Evolutionary conservation across 192 early-diverging fungal genomes (phyloP), one percentile per base, ranked within the genome.

Genomic region (Gigaspora rosea): DNA sequence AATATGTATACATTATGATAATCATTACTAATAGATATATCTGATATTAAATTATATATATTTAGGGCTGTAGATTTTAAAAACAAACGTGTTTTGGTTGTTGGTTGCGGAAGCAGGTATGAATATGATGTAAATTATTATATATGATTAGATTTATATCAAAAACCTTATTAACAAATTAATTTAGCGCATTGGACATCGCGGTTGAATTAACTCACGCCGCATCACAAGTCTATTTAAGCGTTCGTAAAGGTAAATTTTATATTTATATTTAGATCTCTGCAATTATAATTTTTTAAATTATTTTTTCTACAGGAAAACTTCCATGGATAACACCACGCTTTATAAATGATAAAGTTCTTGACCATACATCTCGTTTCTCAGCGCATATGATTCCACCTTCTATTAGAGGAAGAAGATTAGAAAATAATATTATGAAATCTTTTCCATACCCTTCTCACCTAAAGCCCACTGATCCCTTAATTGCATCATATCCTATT

Each of bases 181-280:
- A 52, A 13, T 13, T 52, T 52, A 87, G 86, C 61, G 88, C 83
- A 3, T 82, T 86, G 5, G 89, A 91, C 62, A 78, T 91, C 35
- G 81, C 86, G n/a, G 85, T 86, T 7, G 89, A 91, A 66, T 74
- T 91, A 15, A 87, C 87, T 0, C 63, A 82, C 57, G 80, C 86
- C 69, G 85, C 88, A 22, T 85, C 84, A 8, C 78, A 85, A 62
- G 87, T 91, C 15, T 82, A 87, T 22, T 70, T 91, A 8, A 80
- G 78, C 8, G 54, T 83, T 15, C 80, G 87, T 35, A 84, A 77
- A 58, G 82, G 80, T 7, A 65, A 52, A 3, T 77, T 78, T 46
- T 73, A 86, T 8, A 65, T 58, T 85, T 3, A 77, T 82, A 52
- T 66, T 52, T 52, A 52, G 84, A 0, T 50, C 88, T n/a, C 80